Evolutionary conservation across 2,329 filamentous ascomycete genomes (phyloP).

Genomic region (Aureobasidium leucospermi): DNA sequence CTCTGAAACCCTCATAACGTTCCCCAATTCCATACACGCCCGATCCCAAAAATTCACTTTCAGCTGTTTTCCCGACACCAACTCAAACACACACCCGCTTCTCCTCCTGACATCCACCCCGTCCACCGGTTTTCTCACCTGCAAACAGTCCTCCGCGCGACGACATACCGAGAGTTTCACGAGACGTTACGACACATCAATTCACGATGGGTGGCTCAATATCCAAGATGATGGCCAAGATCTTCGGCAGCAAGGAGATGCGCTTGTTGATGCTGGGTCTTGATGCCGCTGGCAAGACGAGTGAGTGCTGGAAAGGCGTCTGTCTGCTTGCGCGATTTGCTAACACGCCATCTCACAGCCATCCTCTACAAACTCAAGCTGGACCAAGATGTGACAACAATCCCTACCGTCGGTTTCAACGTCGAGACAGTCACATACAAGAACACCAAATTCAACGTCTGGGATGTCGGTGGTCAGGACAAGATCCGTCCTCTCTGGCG

Average conservation of each 20-base stretch:
- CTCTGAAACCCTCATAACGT: background rate
- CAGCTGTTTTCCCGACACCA: background rate
- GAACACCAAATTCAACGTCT: conserved; percentile 99
- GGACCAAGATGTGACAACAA: conserved; percentile 97
- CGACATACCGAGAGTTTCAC: background rate
- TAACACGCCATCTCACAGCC: conserved; percentile 34
- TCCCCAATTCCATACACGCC: background rate
- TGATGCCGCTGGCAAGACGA: conserved; percentile 97
- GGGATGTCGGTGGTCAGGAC: conserved; percentile 99
- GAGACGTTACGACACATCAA: background rate
- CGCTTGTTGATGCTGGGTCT: conserved; percentile 94
- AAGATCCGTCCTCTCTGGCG: conserved; percentile 99
- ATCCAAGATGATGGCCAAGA: conserved; percentile 96
- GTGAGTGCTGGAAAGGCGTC: conserved; percentile 28
- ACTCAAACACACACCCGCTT: background rate
- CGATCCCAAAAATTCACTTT: conserved; percentile 5
- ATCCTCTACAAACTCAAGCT: conserved; percentile 99
- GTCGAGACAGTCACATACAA: conserved; percentile 99
- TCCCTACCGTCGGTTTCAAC: conserved; percentile 99
- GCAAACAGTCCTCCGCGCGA: background rate
- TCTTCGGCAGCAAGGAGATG: conserved; percentile 99
- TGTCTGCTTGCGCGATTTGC: background rate
- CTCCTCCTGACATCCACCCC: background rate
- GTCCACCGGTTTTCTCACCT: background rate
- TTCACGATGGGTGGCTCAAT: conserved; percentile 76